These are phyloP conservation scores for Aegilops speltoides DNA, from an alignment of 176 grass and related monocot genomes.

Conservation along the genomic window DNA sequence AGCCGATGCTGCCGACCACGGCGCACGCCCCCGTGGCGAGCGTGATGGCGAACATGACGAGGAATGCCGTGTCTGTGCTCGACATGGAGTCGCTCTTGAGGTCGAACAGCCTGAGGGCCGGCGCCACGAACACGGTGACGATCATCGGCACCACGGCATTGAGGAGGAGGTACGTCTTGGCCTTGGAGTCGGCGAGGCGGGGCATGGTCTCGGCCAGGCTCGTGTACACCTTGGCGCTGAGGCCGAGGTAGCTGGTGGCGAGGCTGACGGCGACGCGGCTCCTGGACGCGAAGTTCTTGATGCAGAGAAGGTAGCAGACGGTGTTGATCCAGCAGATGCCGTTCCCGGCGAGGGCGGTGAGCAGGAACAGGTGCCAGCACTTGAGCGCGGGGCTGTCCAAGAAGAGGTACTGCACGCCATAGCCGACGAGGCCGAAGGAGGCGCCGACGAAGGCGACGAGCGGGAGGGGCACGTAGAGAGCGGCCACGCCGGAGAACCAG, in stretches of 20 bases:
- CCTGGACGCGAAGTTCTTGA: constrained; percentile 71
- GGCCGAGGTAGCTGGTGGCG: constrained; percentile 88
- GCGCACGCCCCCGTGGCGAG: constrained; percentile 80
- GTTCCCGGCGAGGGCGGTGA: constrained; percentile 86
- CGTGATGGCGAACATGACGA: constrained; percentile 84
- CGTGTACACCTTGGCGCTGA: constrained; percentile 95
- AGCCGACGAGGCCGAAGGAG: constrained; percentile 66
- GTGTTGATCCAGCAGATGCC: constrained; percentile 99
- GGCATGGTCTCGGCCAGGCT: constrained; percentile 52
- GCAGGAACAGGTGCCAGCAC: constrained; percentile 83
- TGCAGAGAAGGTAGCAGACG: constrained; percentile 94
- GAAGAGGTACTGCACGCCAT: constrained; percentile 92
- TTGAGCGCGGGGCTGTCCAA: constrained; percentile 49
- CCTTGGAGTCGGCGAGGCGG: constrained; percentile 15
- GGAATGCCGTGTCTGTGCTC: constrained; percentile 45
- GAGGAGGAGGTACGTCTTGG: constrained; percentile 83
- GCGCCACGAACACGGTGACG: constrained; percentile 62
- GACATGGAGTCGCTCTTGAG: constrained; percentile 8
- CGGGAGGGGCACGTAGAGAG: constrained; percentile 79
- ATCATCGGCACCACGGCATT: constrained; percentile 81
- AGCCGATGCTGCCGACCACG: constrained; percentile 69
- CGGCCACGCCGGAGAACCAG: constrained; percentile 88
- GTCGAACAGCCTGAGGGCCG: constrained; percentile 54
- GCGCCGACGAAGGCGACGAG: constrained; percentile 71
- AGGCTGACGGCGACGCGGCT: constrained; percentile 77